These are phyloP conservation scores for Blakeslea trispora DNA, from an alignment of 371 early-diverging fungal genomes.

Conservation along the genomic window DNA sequence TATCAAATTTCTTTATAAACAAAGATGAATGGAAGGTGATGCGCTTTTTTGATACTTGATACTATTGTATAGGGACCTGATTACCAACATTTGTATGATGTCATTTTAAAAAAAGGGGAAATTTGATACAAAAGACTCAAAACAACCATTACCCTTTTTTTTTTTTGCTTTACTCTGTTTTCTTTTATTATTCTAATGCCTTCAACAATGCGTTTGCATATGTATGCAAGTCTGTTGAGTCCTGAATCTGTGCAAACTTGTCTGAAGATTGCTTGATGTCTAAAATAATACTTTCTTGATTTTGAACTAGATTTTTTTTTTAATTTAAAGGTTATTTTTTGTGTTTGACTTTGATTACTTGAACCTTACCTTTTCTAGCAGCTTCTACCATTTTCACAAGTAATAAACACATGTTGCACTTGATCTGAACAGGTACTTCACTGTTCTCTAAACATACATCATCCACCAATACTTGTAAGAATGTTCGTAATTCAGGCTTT, in stretches of 20 bases:
- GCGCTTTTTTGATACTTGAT: too few relatives aligned
- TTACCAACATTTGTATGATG: too few relatives aligned
- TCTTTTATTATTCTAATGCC: constrained; percentile 16
- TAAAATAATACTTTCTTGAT: constrained; percentile 5
- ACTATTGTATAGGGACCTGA: too few relatives aligned
- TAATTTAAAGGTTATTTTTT: not conserved
- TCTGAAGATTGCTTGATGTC: constrained; percentile 4
- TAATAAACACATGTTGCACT: constrained; percentile 56
- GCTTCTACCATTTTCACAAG: constrained; percentile 47
- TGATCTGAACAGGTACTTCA: constrained; percentile 46
- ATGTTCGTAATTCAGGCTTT: constrained; percentile 26
- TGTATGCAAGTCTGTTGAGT: constrained; percentile 14
- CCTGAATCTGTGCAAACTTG: constrained; percentile 9
- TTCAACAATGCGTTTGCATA: constrained; percentile 14
- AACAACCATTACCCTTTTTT: too few relatives aligned
- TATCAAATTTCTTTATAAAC: too few relatives aligned
- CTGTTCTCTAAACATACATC: constrained; percentile 19
- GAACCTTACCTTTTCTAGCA: constrained; percentile 35
- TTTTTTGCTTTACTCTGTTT: too few relatives aligned
- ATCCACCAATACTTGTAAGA: constrained; percentile 48
- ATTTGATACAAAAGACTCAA: too few relatives aligned
- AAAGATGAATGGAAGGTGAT: too few relatives aligned
- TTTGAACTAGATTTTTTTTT: constrained; percentile 4
- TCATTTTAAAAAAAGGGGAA: too few relatives aligned
- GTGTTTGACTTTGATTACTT: too few relatives aligned